Evolutionary conservation across 345 rosid genomes (phyloP).

Genomic region (Bruguiera gymnorhiza): DNA sequence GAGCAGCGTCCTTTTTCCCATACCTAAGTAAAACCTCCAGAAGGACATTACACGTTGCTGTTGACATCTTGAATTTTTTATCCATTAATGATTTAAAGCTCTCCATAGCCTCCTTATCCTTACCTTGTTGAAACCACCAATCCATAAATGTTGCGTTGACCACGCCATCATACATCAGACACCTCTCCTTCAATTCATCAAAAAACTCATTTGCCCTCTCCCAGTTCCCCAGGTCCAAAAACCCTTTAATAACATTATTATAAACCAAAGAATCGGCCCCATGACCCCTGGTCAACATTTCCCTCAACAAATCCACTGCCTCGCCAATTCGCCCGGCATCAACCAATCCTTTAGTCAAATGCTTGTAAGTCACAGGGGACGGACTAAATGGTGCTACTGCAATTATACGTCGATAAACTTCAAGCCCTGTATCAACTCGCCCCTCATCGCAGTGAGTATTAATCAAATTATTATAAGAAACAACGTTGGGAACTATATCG

Average conservation of each 20-base stretch:
- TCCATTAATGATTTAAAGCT: constrained; percentile 69
- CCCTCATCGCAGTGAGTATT: constrained; percentile 86
- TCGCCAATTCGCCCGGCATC: constrained; percentile 70
- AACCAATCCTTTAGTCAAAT: constrained; percentile 87
- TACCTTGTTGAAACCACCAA: constrained; percentile 89
- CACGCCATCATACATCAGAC: constrained; percentile 84
- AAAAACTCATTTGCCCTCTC: constrained; percentile 87
- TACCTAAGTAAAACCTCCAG: constrained; percentile 74
- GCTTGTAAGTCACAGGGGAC: constrained; percentile 78
- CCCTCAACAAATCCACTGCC: constrained; percentile 75
- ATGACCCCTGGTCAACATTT: constrained; percentile 86
- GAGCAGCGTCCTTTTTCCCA: constrained; percentile 62
- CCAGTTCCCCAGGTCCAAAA: constrained; percentile 64
- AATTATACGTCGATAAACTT: constrained; percentile 59
- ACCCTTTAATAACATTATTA: constrained; percentile 74
- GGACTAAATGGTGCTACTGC: constrained; percentile 81
- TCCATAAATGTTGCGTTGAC: constrained; percentile 88
- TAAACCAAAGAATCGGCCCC: constrained; percentile 91
- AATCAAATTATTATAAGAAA: constrained; percentile 87
- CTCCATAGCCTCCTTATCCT: constrained; percentile 81
- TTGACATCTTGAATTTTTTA: constrained; percentile 75
- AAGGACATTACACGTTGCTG: constrained; percentile 77
- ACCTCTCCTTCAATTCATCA: constrained; percentile 74
- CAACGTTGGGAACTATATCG: constrained; percentile 82
- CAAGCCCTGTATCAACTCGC: constrained; percentile 64